Evolutionary conservation across 2,329 filamentous ascomycete genomes (phyloP), one percentile per base, ranked within the genome.

Genomic region (Diaporthe sp.): DNA sequence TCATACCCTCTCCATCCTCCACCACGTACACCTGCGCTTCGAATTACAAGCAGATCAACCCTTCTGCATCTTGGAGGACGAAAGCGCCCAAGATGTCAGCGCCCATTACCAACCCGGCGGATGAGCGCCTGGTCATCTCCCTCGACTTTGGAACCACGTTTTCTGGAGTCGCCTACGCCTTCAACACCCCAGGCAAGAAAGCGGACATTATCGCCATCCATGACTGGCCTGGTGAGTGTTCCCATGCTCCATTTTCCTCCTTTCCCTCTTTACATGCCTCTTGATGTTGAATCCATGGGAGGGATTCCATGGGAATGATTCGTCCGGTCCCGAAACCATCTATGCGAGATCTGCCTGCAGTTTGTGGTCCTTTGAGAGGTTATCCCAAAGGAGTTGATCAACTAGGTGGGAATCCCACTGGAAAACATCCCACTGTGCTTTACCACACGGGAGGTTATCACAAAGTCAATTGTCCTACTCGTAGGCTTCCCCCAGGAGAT

Each of bases 81-180:
- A 55, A 2, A 30, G n/a, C 19, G 25, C 15, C 10, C 68, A 60
- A 1, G 5, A 71, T 71, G 68, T 17, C 54, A 1, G 6, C 42
- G 0, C 38, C 71, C 40, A 40, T 2, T 7, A 38, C 7, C 8
- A 8, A 42, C 22, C 10, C 12, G 45, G 22, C 60, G 0, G 72
- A 35, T 15, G 72, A 73, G 42, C 72, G 74, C 28, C 61, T 77
- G 8, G 76, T 77, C 60, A 76, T 77, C n/a, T 52, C 75, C 3
- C 66, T 77, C 13, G 76, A 77, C 67, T 77, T 77, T 25, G 76
- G 76, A 0, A 77, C 76, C 3, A 77, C 75, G 6, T 77, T 54
- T 50, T 76, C 76, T 38, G 82, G 82, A 19, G 79, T 83, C 0
- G 74, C 80, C 0, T 83, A 79, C 70, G 64, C 55, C 17, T 74